Conservation (phyloP, 306 rosid species). For the Corylus avellana region DNA sequence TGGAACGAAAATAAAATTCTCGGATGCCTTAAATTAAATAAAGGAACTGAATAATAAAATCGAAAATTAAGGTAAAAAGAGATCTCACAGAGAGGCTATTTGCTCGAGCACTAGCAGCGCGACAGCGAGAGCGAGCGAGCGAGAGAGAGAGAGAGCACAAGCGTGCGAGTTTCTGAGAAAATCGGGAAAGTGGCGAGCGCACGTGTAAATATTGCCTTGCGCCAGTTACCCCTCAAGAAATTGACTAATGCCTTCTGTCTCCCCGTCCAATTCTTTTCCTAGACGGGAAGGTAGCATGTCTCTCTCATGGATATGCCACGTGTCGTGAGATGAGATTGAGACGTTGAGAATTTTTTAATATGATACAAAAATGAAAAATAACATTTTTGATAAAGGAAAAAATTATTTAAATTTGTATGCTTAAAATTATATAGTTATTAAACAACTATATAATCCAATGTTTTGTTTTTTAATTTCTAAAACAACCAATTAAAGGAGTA, state of each 20-base stretch:
- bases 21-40: not conserved
- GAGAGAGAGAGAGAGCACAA: constrained; percentile 31
- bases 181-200: constrained; percentile 17
- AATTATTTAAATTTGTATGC: too few species aligned
- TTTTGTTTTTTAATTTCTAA: too few species aligned
- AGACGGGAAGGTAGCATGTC: too few species aligned
- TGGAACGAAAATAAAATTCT: not conserved
- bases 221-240: constrained; percentile 1
- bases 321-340: too few species aligned
- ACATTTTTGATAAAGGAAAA: too few species aligned
- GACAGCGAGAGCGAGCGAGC: constrained; percentile 27
- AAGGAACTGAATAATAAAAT: not conserved
- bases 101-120: constrained; percentile 25
- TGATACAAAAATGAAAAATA: too few species aligned
- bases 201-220: constrained; percentile 32
- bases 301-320: too few species aligned
- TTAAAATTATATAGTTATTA: too few species aligned
- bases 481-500: too few species aligned
- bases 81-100: constrained; percentile 12
- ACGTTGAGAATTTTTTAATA: too few species aligned
- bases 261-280: not conserved
- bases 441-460: too few species aligned
- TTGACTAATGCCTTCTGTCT: constrained; percentile 3
- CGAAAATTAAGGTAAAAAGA: not conserved
- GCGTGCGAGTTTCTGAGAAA: constrained; percentile 38